Base-by-base conservation (phyloP, 1,139 yeast species). In the Hansenula lynferdii region DNA sequence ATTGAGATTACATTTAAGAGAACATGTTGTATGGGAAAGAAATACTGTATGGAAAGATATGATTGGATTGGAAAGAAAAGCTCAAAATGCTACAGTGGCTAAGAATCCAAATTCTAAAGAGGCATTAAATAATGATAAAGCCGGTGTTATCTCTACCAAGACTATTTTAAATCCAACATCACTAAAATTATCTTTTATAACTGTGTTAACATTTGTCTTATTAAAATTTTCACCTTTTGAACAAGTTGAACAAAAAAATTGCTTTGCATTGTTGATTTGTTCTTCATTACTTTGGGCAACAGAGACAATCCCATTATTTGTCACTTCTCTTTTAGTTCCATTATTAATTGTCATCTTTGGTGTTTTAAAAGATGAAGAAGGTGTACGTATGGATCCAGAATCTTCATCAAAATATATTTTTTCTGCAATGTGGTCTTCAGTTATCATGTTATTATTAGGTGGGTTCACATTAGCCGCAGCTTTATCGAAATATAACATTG, bases 1-100 rank as follows among this genome's bases (percentile, higher is more conserved):
- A 52, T 70, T 90, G 44, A 75, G 82, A 45, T 70, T 86, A 14
- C 86, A 86, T 51, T 65, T 90, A 45, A 72, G 97, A 43, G 97
- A 90, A 53, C 95, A 89, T 60, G 85, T 90, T 36, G 96, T 89
- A 14, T 90, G 96, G 95, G 97, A 89, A 62, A 75, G 97, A 59
- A 87, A 87, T 60, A 90, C 97, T 0, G 97, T 90, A 19, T 90
- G 97, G 97, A 82, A 92, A 55, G 97, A 90, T 57, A 82, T 90
- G 86, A 82, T 89, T 57, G 92, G 92, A 11, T 64, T 89, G 54
- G 96, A 90, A 60, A 76, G 95, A 55, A 80, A 74, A 44, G 65
- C 80, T 2, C 81, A 78, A 47, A 75, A 74, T 28, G 77, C 77
- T 2, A 63, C 66, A 37, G 62, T 70, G 25, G 66, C 60, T 5